These are phyloP conservation scores for Ophiostoma sp. DNA, from an alignment of 2,329 filamentous ascomycete genomes.

Conservation along the genomic window DNA sequence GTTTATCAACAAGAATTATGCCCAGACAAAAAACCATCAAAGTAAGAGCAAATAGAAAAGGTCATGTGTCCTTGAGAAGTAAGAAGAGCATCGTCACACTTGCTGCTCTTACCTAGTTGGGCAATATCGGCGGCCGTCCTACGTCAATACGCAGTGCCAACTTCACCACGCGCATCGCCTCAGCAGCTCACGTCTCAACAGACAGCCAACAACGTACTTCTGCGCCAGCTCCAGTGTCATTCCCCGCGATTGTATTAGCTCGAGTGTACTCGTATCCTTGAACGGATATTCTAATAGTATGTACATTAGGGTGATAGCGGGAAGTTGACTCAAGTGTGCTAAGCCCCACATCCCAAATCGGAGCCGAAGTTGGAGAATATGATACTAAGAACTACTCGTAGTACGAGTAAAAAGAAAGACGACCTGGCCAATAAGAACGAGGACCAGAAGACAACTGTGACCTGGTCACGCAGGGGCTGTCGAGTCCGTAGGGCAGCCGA, in stretches of 20 bases:
- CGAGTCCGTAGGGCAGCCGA: not conserved
- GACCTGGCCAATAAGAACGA: not conserved
- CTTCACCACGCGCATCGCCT: too few relatives aligned
- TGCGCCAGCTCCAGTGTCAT: not conserved
- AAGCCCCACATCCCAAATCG: slow-evolving; percentile 5
- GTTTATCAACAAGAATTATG: too few relatives aligned
- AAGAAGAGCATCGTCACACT: not conserved
- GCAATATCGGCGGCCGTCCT: not conserved
- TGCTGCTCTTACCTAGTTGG: not conserved
- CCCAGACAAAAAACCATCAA: not conserved
- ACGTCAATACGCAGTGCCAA: not conserved
- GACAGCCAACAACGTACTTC: not conserved
- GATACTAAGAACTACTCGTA: not conserved
- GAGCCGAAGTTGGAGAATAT: slow-evolving; percentile 1
- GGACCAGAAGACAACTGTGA: not conserved
- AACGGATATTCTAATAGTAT: too few relatives aligned
- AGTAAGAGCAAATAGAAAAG: not conserved
- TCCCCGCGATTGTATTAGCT: not conserved
- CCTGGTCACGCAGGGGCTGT: not conserved
- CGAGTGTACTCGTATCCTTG: too few relatives aligned
- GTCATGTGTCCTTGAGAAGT: not conserved
- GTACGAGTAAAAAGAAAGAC: not conserved
- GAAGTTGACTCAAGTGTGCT: not conserved
- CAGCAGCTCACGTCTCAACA: not conserved
- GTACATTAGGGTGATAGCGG: not conserved